Base-by-base conservation (phyloP, 257 asterid genomes). In the Primulina eburnea region DNA sequence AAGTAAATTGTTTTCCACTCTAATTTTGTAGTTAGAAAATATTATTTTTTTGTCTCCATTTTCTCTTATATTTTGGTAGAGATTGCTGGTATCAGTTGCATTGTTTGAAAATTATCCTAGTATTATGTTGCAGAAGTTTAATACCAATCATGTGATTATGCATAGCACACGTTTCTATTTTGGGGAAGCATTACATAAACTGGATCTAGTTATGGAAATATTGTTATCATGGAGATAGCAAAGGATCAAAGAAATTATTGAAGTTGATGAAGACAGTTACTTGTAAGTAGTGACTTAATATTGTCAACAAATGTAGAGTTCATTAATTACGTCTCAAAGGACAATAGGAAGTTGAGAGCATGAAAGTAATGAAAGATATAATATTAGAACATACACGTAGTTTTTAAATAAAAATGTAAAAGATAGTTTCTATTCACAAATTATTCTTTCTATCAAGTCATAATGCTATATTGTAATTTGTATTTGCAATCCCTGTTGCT, bases 1-100 rank as follows among this genome's bases (percentile, higher is more conserved):
- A 84, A 91, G 91, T 87, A 78, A 65, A 69, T 72, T 53, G 38
- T 65, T 70, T 62, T 67, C 64, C 26, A 63, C 56, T 34, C 20
- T 17, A 65, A 28, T 11, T 29, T 53, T 17, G 56, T 33, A 38
- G 29, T 5, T 50, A 60, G n/a, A 43, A 11, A 11, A 43, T 43
- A 9, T 43, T 28, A 28, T 28, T 28, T 28, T 21, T 28, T 29
- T 35, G 35, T 37, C 10, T 72, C 21, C 35, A 12, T 66, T 24
- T 47, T n/a, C 18, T 66, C 59, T 12, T 43, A 43, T 43, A 12
- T 12, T 12, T 43, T 2, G 17, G 53, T 43, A 10, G 14, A 2
- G 12, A 38, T 38, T 38, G 12, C 50, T 38, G 50, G 50, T 38
- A 8, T 0, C 50, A 38, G 53, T 43, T 16, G 7, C 33, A 24